A percentile compares a stretch with the other conserved stretches of the same genome.
Conservation (phyloP, 1,139 yeast species). For the Taphrina populina region DNA sequence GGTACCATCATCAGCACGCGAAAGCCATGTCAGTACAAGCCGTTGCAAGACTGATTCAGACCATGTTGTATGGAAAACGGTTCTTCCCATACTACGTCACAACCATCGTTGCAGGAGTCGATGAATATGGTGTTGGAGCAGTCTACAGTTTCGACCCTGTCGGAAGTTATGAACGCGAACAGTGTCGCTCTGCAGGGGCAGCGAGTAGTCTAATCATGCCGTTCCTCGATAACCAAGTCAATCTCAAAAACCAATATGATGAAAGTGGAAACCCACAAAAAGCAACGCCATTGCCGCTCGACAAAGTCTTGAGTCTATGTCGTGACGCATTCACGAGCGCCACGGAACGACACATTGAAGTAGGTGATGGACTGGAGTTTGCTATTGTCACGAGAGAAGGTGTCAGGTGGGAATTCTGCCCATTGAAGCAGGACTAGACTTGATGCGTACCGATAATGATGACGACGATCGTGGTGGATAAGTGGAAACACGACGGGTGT, state of each 20-base stretch:
- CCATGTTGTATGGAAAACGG: slow-evolving; percentile 83
- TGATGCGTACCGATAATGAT: too few species aligned
- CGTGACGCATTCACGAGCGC: slow-evolving; percentile 94
- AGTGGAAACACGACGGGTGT: too few species aligned
- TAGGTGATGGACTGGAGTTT: slow-evolving; percentile 93
- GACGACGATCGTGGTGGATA: too few species aligned
- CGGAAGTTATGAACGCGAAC: slow-evolving; percentile 95
- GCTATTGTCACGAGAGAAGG: slow-evolving; percentile 92
- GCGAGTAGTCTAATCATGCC: slow-evolving; percentile 97
- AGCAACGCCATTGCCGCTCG: slow-evolving; percentile 65
- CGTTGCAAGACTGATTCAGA: slow-evolving; percentile 91
- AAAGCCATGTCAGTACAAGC: slow-evolving; percentile 66
- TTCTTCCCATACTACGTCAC: slow-evolving; percentile 96
- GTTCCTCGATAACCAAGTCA: slow-evolving; percentile 91
- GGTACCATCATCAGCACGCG: slow-evolving; percentile 85
- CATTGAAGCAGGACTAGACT: slow-evolving; percentile 91
- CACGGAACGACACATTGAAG: slow-evolving; percentile 96
- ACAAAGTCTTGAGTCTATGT: slow-evolving; percentile 81
- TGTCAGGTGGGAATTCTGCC: slow-evolving; percentile 74
- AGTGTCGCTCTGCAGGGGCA: slow-evolving; percentile 97
- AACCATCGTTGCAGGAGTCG: slow-evolving; percentile 91
- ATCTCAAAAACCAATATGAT: slow-evolving; percentile 70
- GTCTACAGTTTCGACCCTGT: slow-evolving; percentile 96
- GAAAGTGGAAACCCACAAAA: slow-evolving; percentile 64
- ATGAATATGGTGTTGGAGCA: slow-evolving; percentile 77